Percentiles rank a stretch among this genome's conserved stretches.
Conservation (phyloP, 1,139 yeast species). For the Candida sp. region DNA sequence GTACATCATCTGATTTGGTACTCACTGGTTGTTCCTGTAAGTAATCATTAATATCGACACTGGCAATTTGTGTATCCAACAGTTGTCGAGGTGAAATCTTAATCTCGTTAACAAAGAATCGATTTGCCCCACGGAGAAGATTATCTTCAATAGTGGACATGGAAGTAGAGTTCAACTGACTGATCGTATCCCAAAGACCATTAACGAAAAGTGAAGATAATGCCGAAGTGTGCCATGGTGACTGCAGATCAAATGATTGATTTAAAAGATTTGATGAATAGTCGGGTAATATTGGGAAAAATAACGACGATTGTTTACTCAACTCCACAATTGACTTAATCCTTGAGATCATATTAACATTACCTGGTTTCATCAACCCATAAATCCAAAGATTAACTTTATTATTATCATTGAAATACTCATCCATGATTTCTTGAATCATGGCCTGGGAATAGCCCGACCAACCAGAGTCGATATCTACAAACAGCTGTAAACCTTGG, state of each 20-base stretch:
- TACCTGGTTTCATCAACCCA: constrained; percentile 15
- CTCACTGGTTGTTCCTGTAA: constrained; percentile 3
- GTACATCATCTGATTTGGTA: neutral
- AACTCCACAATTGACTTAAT: constrained; percentile 46
- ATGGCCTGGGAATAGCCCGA: constrained; percentile 66
- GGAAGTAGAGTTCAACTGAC: constrained; percentile 17
- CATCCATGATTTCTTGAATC: constrained; percentile 61
- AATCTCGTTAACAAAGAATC: constrained; percentile 36
- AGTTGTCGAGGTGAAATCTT: constrained; percentile 11
- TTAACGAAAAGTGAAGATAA: constrained; percentile 27
- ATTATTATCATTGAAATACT: constrained; percentile 57
- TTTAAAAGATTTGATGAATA: constrained; percentile 7
- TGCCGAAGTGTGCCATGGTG: constrained; percentile 43
- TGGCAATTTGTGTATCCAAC: constrained; percentile 4
- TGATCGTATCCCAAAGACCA: constrained; percentile 38
- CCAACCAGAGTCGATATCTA: constrained; percentile 81
- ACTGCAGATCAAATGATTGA: constrained; percentile 14
- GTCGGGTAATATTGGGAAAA: constrained; percentile 40
- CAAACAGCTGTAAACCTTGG: constrained; percentile 64
- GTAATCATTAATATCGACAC: constrained; percentile 13
- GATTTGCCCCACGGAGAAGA: constrained; percentile 22
- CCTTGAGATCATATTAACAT: constrained; percentile 27
- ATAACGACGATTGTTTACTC: constrained; percentile 42
- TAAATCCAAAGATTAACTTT: constrained; percentile 44
- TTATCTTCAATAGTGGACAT: constrained; percentile 34